Evolutionary conservation across 371 early-diverging fungal species (phyloP).

Genomic region (Massospora cicadina): DNA sequence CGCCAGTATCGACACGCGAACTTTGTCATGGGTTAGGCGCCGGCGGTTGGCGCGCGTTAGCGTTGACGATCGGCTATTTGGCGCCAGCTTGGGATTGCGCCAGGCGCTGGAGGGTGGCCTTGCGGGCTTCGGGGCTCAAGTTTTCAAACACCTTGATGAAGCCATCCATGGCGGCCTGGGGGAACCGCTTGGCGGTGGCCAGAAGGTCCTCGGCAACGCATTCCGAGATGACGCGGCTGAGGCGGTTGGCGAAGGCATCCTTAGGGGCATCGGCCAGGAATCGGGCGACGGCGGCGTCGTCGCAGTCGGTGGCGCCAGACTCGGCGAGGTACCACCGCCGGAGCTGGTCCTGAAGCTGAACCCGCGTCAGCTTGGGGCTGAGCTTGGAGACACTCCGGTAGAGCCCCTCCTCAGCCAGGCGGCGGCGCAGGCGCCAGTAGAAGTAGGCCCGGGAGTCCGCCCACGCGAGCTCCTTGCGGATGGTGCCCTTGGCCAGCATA

Average conservation of each 20-base stretch:
- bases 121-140: not conserved
- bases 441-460: slow-evolving; percentile 65
- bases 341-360: not conserved
- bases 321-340: too few species aligned
- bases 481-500: slow-evolving; percentile 86
- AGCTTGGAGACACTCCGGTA: slow-evolving; percentile 30
- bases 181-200: not conserved
- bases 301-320: not conserved
- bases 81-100: too few species aligned
- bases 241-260: not conserved
- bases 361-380: slow-evolving; percentile 22
- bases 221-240: not conserved
- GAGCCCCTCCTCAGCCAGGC: slow-evolving; percentile 54
- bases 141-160: slow-evolving; percentile 4
- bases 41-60: too few species aligned
- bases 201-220: not conserved
- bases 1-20: too few species aligned
- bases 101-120: not conserved
- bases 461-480: slow-evolving; percentile 70
- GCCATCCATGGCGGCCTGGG: not conserved
- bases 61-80: too few species aligned
- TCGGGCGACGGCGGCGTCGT: not conserved
- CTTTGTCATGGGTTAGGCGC: too few species aligned
- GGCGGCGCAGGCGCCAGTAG: slow-evolving; percentile 79
- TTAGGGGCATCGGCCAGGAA: not conserved